Evolutionary conservation across 331 rosid genomes (phyloP).

Genomic region (Pyracantha coccinea): DNA sequence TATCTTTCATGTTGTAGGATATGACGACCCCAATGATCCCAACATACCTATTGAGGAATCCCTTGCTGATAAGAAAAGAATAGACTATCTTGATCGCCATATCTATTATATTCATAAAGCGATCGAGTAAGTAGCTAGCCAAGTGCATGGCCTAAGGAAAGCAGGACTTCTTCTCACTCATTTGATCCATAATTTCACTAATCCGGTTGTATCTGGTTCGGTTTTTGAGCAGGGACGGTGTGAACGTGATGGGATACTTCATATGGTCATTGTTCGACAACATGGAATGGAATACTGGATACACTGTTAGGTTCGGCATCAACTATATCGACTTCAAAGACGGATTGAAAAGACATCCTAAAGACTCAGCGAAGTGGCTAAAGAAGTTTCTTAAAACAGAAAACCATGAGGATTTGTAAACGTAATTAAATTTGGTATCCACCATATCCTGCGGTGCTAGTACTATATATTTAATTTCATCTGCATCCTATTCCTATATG

Average conservation of each 20-base stretch:
- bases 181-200: background rate
- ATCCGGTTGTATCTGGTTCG: background rate
- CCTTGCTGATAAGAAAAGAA: background rate
- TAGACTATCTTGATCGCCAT: background rate
- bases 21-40: background rate
- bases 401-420: background rate
- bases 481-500: too few species aligned
- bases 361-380: background rate
- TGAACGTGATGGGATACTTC: conserved; percentile 5
- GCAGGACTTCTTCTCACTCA: background rate
- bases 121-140: background rate
- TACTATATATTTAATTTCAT: too few species aligned
- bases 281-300: conserved; percentile 1
- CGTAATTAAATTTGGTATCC: background rate
- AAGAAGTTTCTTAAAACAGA: background rate
- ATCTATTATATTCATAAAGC: background rate
- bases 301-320: background rate
- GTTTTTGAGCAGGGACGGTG: background rate
- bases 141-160: background rate
- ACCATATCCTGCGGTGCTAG: too few species aligned
- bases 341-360: background rate
- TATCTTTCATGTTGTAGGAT: background rate
- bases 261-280: background rate
- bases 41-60: background rate
- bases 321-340: conserved; percentile 1